Evolutionary conservation across 208 protist genomes (phyloP).

Genomic region (Leishmania arabica): DNA sequence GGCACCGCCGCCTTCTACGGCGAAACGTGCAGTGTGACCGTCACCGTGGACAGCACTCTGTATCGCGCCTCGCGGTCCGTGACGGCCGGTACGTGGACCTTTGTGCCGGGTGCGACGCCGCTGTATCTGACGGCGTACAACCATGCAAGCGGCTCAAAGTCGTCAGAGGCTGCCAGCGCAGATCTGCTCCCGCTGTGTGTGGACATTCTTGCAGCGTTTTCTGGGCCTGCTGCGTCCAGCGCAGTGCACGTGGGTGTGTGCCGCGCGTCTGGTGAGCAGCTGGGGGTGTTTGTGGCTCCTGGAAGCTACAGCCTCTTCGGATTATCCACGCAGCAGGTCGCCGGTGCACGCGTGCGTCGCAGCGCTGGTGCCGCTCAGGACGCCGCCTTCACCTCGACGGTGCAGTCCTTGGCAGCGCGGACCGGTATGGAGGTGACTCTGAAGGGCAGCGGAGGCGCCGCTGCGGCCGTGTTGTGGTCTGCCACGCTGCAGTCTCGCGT

Average conservation of each 20-base stretch:
- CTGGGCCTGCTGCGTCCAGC: background rate
- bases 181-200: background rate
- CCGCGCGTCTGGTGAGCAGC: background rate
- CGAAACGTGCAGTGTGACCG: constrained; percentile 30
- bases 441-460: background rate
- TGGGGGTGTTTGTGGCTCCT: constrained; percentile 20
- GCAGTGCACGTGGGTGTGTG: constrained; percentile 23
- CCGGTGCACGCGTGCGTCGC: constrained; percentile 19
- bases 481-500: background rate
- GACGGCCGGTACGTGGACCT: constrained; percentile 27
- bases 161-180: background rate
- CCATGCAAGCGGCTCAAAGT: background rate
- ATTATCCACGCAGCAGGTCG: constrained; percentile 5
- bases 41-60: constrained; percentile 23
- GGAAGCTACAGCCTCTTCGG: constrained; percentile 13
- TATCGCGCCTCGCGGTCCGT: constrained; percentile 19
- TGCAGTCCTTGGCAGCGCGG: constrained; percentile 6
- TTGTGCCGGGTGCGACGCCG: constrained; percentile 12
- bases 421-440: constrained; percentile 19
- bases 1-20: constrained; percentile 28
- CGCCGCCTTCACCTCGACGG: constrained; percentile 10
- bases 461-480: constrained; percentile 17
- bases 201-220: background rate
- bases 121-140: constrained; percentile 7
- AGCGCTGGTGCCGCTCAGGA: constrained; percentile 16